Evolutionary conservation across 208 protist species (phyloP).

Genomic region (Acanthamoeba castellanii): DNA sequence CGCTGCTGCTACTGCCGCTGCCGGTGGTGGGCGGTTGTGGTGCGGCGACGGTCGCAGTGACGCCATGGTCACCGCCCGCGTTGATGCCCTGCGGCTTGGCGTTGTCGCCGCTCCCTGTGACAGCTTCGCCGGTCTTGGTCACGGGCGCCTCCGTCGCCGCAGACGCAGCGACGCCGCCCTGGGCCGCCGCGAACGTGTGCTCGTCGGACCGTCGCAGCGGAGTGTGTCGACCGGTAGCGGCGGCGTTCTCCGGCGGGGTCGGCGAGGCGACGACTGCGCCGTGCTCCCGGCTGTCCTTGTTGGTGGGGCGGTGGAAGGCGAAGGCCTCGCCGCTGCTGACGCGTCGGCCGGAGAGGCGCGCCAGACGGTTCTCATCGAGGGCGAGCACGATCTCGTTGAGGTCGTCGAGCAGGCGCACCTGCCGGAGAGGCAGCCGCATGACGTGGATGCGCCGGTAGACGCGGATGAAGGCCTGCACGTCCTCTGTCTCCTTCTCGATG

Average conservation of each 20-base stretch:
- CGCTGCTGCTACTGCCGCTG: neutral
- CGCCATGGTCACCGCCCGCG: no score
- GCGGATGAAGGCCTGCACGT: slow-evolving; percentile 38
- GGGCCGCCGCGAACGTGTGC: no score
- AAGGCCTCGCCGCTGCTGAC: slow-evolving; percentile 28
- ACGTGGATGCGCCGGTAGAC: slow-evolving; percentile 44
- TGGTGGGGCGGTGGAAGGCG: neutral
- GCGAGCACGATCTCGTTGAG: slow-evolving; percentile 53
- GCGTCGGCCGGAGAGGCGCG: slow-evolving; percentile 19
- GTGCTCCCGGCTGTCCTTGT: neutral
- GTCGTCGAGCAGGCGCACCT: slow-evolving; percentile 35
- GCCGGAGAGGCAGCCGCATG: slow-evolving; percentile 39
- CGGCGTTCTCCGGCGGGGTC: neutral
- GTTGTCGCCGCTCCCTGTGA: no score
- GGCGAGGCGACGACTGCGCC: neutral
- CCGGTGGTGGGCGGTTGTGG: no score
- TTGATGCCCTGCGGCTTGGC: no score
- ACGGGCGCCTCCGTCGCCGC: no score
- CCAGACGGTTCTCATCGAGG: neutral
- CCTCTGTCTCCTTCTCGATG: slow-evolving; percentile 41
- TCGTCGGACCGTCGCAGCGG: neutral
- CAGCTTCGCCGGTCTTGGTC: no score
- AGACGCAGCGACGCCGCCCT: no score
- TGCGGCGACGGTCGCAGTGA: no score
- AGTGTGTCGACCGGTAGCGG: neutral